These are phyloP conservation scores for Pneumocystis wakefieldiae DNA, from an alignment of 1,139 yeast species.

Conservation along the genomic window DNA sequence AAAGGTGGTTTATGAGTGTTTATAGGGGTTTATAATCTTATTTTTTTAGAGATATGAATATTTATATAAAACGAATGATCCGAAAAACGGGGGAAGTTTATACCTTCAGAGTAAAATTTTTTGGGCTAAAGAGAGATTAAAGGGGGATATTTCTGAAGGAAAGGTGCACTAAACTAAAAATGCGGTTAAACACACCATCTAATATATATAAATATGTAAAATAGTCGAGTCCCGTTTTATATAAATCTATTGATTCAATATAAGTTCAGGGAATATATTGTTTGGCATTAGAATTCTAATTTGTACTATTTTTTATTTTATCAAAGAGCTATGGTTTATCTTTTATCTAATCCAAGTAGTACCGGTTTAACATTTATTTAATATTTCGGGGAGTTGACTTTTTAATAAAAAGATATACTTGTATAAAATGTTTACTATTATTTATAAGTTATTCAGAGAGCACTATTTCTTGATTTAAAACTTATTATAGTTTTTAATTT, in stretches of 20 bases:
- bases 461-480: no score
- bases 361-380: background rate
- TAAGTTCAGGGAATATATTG: background rate
- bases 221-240: background rate
- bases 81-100: conserved; percentile 87
- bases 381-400: background rate
- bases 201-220: background rate
- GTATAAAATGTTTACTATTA: no score
- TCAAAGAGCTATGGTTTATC: background rate
- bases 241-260: background rate
- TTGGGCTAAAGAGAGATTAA: conserved; percentile 59
- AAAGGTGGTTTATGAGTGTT: conserved; percentile 20
- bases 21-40: background rate
- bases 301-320: background rate
- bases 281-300: background rate
- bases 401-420: no score
- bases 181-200: background rate
- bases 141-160: conserved; percentile 32
- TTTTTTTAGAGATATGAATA: conserved; percentile 45
- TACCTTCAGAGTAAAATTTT: conserved; percentile 83
- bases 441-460: no score
- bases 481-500: no score
- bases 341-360: background rate
- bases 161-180: background rate
- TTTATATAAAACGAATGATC: conserved; percentile 73